Conservation (phyloP, 257 asterid genomes). For the Parsonsia alboflavescens region DNA sequence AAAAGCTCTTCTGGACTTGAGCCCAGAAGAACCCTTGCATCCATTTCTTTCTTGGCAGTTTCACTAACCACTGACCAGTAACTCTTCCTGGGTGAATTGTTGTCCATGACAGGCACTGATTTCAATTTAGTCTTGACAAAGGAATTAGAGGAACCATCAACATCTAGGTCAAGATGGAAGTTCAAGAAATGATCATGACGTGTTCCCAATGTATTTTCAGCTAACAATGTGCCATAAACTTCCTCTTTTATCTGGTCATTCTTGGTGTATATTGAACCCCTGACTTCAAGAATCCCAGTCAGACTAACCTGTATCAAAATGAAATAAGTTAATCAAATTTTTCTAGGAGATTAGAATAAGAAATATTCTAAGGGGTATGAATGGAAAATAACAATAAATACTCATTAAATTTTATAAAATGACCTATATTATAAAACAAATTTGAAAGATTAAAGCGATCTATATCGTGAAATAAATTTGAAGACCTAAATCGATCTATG, state of each 20-base stretch:
- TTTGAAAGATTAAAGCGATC: too few species aligned
- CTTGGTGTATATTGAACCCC: conserved; percentile 44
- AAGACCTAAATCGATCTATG: too few species aligned
- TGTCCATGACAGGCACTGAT: not conserved
- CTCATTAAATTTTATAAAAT: too few species aligned
- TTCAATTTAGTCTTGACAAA: conserved; percentile 18
- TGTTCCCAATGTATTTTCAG: conserved; percentile 43
- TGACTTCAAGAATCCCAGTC: conserved; percentile 53
- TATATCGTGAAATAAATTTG: too few species aligned
- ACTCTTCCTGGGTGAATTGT: conserved; percentile 24
- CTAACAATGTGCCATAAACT: conserved; percentile 47
- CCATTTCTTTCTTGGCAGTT: conserved; percentile 31
- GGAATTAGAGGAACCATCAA: conserved; percentile 34
- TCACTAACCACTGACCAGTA: conserved; percentile 31
- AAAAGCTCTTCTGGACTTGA: conserved; percentile 32
- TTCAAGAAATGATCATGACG: conserved; percentile 60
- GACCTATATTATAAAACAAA: too few species aligned
- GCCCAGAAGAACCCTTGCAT: conserved; percentile 33
- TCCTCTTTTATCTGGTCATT: conserved; percentile 24
- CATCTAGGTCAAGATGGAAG: conserved; percentile 37
- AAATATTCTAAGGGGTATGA: too few species aligned
- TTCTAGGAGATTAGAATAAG: too few species aligned
- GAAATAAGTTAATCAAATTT: too few species aligned
- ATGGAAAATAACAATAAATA: too few species aligned
- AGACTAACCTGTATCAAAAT: conserved; percentile 37